Evolutionary conservation across 179 eudicot genomes (phyloP), one percentile per base, ranked within the genome.

Genomic region (Vitellaria paradoxa): DNA sequence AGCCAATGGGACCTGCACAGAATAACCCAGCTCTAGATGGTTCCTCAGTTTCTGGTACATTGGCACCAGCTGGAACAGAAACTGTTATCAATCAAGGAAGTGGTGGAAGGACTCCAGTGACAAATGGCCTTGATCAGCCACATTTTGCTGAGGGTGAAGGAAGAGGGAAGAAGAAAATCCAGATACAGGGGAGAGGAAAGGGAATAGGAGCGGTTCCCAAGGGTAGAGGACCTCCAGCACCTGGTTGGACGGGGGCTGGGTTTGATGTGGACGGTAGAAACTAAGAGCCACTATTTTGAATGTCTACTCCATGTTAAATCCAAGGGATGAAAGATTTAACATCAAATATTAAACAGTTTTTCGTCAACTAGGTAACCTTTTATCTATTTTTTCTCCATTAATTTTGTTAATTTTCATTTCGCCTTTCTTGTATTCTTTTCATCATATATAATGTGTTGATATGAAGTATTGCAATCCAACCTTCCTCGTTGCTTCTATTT

Each of bases 201-300:
- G 99, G 98, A 73, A 75, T 91, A 13, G 96, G 96, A 72, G 91
- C 90, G 4, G 75, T 92, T 77, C 88, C 97, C 17, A 93, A 92
- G 84, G 92, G 96, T 47, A 89, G 97, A 86, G 91, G 89, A 67
- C 74, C 90, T 67, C 71, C 86, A 61, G 77, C 80, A 61, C 86
- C 98, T 64, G 98, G 94, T 55, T 93, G 99, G 99, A 93, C 98
- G 8, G 97, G 97, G 76, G 86, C 99, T 78, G 97, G 97, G 47
- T 92, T 93, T 73, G 95, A 93, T 77, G 92, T 91, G 74, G 93
- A 95, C 75, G 80, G 89, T 73, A 82, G 91, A 87, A 82, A 81
- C 76, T 88, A 86, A 88, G 71, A 81, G 60, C 72, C 72, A 56
- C 37, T 66, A 45, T 71, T 59, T 65, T 49, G 23, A 52, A 57